These are phyloP conservation scores for Ramaria rubella DNA, from an alignment of 768 basidiomycete genomes.

Conservation along the genomic window DNA sequence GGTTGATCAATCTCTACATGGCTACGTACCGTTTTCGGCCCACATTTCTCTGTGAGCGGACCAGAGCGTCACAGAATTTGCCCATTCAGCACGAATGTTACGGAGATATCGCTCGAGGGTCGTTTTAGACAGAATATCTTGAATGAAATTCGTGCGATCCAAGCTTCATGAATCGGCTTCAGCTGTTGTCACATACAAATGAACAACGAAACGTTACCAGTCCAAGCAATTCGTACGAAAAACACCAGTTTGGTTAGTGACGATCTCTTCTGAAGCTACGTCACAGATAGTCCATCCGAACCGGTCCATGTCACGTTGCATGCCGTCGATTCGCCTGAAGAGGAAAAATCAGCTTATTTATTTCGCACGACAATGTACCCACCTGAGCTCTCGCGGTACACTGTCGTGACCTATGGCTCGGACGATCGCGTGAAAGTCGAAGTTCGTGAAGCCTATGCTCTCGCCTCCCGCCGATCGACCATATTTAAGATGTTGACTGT, in stretches of 20 bases:
- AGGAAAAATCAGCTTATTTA: background rate
- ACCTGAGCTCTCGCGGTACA: constrained; percentile 70
- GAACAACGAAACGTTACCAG: constrained; percentile 47
- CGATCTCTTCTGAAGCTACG: constrained; percentile 52
- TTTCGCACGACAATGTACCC: constrained; percentile 11
- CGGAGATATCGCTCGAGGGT: constrained; percentile 77
- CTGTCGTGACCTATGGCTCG: constrained; percentile 80
- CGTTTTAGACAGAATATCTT: constrained; percentile 85
- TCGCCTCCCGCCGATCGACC: constrained; percentile 58
- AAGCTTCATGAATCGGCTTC: constrained; percentile 47
- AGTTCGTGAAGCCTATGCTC: constrained; percentile 74
- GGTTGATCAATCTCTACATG: constrained; percentile 76
- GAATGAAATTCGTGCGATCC: constrained; percentile 95
- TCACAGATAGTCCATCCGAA: constrained; percentile 87
- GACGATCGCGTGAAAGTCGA: constrained; percentile 89
- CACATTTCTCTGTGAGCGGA: constrained; percentile 85
- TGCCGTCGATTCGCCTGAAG: constrained; percentile 51
- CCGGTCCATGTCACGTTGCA: constrained; percentile 60
- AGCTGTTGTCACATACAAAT: background rate
- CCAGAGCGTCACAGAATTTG: constrained; percentile 66
- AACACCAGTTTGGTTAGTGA: constrained; percentile 86
- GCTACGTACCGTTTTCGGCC: constrained; percentile 92
- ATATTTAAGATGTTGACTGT: constrained; percentile 65
- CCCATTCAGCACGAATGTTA: constrained; percentile 74
- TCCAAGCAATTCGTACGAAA: constrained; percentile 95